Evolutionary conservation across 116 monocot species (phyloP), one percentile per base, ranked within the genome.

Genomic region (Cymodocea nodosa): DNA sequence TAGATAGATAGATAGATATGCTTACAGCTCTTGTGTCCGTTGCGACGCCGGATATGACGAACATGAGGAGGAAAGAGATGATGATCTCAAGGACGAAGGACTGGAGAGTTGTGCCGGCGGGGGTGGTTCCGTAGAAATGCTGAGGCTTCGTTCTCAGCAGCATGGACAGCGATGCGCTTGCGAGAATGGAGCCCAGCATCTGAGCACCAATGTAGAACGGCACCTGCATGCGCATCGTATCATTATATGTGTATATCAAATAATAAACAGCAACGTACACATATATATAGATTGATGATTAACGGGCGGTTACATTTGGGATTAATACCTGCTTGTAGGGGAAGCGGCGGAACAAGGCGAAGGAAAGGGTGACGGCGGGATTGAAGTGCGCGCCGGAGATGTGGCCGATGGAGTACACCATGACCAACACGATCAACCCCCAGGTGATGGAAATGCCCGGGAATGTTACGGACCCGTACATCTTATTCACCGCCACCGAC

Each of bases 361-460:
- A 86, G 44, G 86, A 66, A 35, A 82, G 40, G 53, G 86, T 86
- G 54, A 86, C 82, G 3, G 86, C 86, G 20, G 86, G 86, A n/a
- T 86, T 86, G 59, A 86, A 77, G 54, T 86, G 86, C 8, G 77
- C 86, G 8, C 82, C 82, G 53, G 86, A 86, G 71, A 86, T 79
- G 61, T 86, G 86, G 5, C 86, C 82, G 34, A 86, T 72, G 34
- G 86, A 50, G 60, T 86, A 86, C 2, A 82, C 66, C 83, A 86
- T 86, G 20, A 80, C 86, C 77, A 77, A 82, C 1, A 82, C 82
- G 2, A 72, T 67, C 51, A 82, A 50, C 0, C 83, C 86, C 82
- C 86, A 82, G 0, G 77, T 75, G 7, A 80, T 62, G 67, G 77
- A 86, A 52, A 80, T 73, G 2, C 80, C 86, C 5, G 86, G 86